phyloP scores from a whole-genome alignment of 2,329 filamentous ascomycete genomes.

The Colletotrichum graminicola region DNA sequence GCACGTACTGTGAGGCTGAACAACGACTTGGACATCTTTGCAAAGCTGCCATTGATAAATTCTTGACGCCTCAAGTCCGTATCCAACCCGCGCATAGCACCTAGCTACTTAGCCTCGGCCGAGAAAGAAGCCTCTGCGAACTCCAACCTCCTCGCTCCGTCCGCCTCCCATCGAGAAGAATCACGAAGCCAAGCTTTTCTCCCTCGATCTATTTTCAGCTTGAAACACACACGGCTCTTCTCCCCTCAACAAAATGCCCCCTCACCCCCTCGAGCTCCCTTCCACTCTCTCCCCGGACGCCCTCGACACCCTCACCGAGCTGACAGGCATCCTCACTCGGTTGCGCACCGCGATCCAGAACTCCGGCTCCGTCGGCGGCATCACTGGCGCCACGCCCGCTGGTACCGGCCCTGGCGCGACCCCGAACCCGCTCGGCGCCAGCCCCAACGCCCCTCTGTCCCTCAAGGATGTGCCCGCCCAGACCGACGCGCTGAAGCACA shows the following conservation, averaged over 20 bases:
- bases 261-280: constrained; percentile 64
- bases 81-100: background rate
- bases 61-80: background rate
- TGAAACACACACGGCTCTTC: background rate
- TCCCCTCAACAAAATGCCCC: constrained; percentile 28
- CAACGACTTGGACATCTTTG: background rate
- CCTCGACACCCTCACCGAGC: constrained; percentile 87
- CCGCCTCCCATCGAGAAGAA: background rate
- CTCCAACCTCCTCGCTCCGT: background rate
- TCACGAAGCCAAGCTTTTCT: background rate
- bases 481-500: constrained; percentile 83
- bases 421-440: constrained; percentile 49
- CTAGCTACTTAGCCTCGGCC: background rate
- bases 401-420: constrained; percentile 47
- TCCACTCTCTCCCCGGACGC: constrained; percentile 81
- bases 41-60: background rate
- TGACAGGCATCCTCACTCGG: constrained; percentile 82
- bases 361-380: constrained; percentile 53
- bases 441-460: constrained; percentile 53
- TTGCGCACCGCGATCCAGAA: constrained; percentile 68
- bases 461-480: constrained; percentile 84
- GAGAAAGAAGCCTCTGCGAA: background rate
- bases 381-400: constrained; percentile 54
- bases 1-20: constrained; percentile 31
- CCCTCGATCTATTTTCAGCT: background rate